Conservation (phyloP, 2,329 filamentous ascomycete species). For the Sclerotiophoma versabilis region DNA sequence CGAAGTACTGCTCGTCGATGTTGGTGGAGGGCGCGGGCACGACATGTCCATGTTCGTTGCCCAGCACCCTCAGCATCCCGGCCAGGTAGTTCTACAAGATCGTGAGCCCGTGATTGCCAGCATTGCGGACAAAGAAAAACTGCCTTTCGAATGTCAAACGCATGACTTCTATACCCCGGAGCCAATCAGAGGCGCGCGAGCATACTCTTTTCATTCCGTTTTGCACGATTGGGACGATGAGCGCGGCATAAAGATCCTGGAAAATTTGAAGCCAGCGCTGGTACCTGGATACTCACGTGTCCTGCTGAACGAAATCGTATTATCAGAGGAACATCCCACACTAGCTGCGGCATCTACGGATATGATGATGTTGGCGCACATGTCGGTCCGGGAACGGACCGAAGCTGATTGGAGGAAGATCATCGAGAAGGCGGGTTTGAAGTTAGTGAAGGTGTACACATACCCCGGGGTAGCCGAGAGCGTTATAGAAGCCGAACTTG, state of each 20-base stretch:
- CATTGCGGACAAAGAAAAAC: constrained; percentile 28
- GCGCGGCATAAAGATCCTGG: constrained; percentile 23
- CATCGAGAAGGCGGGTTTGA: constrained; percentile 18
- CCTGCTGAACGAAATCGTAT: constrained; percentile 24
- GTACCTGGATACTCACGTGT: constrained; percentile 24
- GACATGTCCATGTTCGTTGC: constrained; percentile 45
- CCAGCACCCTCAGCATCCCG: constrained; percentile 46
- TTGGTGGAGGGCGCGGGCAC: constrained; percentile 54
- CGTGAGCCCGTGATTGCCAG: constrained; percentile 45
- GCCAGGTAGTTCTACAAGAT: constrained; percentile 60
- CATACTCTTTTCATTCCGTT: constrained; percentile 31
- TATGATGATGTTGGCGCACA: constrained; percentile 26
- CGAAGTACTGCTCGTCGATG: constrained; percentile 50
- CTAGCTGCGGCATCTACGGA: constrained; percentile 20
- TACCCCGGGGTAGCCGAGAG: constrained; percentile 26
- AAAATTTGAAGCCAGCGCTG: constrained; percentile 23
- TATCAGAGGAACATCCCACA: constrained; percentile 17
- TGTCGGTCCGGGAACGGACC: constrained; percentile 17
- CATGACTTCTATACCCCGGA: constrained; percentile 59
- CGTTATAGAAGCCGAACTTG: constrained; percentile 24
- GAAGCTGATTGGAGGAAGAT: constrained; percentile 18
- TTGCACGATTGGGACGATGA: constrained; percentile 36
- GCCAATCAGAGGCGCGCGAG: constrained; percentile 51
- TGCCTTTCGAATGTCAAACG: constrained; percentile 38
- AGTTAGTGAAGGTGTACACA: constrained; percentile 10